Evolutionary conservation across 192 early-diverging fungal species (phyloP).

Genomic region (Podila epicladia): DNA sequence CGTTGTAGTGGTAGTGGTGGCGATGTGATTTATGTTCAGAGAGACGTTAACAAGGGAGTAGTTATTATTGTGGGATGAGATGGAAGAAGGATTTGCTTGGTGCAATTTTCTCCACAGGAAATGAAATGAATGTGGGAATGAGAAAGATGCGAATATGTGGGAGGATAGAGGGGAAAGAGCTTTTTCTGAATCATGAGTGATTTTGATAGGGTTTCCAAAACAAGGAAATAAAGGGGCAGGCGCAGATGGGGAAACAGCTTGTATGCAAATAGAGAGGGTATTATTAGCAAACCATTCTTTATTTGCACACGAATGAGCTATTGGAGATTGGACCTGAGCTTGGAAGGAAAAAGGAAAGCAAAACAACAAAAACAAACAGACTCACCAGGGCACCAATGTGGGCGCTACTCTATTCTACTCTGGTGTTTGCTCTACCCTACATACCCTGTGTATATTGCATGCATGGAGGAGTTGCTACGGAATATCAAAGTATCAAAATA

Average conservation of each 20-base stretch:
- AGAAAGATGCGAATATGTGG: neutral
- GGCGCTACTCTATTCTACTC: too few species aligned
- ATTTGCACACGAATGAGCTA: too few species aligned
- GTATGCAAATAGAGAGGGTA: too few species aligned
- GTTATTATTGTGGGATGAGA: too few species aligned
- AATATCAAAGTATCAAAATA: constrained; percentile 2
- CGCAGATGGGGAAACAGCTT: too few species aligned
- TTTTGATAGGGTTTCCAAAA: neutral
- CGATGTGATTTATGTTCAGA: neutral
- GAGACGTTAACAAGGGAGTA: too few species aligned
- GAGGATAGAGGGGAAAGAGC: neutral
- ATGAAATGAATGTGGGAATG: neutral
- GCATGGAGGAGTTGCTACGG: neutral
- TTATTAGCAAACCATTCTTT: too few species aligned
- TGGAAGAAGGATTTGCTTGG: neutral
- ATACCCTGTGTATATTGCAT: neutral
- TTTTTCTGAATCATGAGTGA: neutral
- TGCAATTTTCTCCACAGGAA: neutral
- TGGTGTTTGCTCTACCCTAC: too few species aligned
- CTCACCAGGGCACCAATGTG: too few species aligned
- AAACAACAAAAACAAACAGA: too few species aligned
- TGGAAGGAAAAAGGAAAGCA: too few species aligned
- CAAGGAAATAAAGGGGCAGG: neutral
- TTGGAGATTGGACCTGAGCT: too few species aligned
- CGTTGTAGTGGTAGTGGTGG: neutral